Percentiles rank a stretch among this genome's conserved stretches.
These are phyloP conservation scores for Saccharomyces hybrid DNA, from an alignment of 1,139 yeast genomes.

Conservation along the genomic window DNA sequence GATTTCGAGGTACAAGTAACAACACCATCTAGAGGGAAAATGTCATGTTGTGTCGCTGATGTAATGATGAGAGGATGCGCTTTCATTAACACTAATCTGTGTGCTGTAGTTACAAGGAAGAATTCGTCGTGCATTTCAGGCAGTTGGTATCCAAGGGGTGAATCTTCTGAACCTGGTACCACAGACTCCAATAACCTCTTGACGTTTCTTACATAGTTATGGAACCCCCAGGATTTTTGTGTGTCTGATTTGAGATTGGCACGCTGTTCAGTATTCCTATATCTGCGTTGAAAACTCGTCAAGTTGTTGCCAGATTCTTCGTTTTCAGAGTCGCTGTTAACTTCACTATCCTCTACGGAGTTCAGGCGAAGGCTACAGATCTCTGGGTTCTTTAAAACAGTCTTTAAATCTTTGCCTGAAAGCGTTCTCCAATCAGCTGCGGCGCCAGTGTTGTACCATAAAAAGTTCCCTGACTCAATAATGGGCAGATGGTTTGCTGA, in stretches of 20 bases:
- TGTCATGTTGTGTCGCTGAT: conserved; percentile 36
- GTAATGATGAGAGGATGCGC: conserved; percentile 36
- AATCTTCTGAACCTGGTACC: conserved; percentile 7
- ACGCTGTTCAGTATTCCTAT: not conserved
- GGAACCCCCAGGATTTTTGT: conserved; percentile 15
- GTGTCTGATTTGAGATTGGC: not conserved
- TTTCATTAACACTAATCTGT: conserved; percentile 15
- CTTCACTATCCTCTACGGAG: not conserved
- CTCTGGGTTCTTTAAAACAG: not conserved
- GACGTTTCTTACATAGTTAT: conserved; percentile 19
- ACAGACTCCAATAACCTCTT: conserved; percentile 8
- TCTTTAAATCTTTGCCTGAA: not conserved
- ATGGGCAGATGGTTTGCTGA: not conserved
- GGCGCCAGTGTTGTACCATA: not conserved
- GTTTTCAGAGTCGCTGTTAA: not conserved
- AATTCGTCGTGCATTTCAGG: conserved; percentile 15
- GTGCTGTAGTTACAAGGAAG: conserved; percentile 18
- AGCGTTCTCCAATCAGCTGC: conserved; percentile 1
- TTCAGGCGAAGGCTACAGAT: not conserved
- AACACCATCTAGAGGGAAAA: conserved; percentile 35
- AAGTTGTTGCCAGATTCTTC: not conserved
- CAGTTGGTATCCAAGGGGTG: conserved; percentile 15
- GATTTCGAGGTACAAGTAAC: conserved; percentile 31
- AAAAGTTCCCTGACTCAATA: not conserved
- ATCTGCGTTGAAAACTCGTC: not conserved